phyloP scores from a whole-genome alignment of 116 monocot species.

The Phalaenopsis hybrid region DNA sequence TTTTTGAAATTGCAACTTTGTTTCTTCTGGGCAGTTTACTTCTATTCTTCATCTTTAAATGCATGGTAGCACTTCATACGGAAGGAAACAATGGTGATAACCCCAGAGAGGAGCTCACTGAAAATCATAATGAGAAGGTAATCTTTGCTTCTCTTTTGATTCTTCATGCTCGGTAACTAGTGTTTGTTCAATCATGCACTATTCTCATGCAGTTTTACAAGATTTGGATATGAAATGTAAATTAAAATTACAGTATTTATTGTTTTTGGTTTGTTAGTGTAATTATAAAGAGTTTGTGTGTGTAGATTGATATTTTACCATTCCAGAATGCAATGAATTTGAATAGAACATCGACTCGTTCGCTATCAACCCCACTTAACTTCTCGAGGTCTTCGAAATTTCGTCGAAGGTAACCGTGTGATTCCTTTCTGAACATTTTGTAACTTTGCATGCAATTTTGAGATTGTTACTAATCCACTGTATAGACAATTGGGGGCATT shows the following conservation, averaged over 20 bases:
- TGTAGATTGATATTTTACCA: conserved; percentile 5
- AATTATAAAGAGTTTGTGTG: too few relatives aligned
- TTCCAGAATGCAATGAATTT: background rate
- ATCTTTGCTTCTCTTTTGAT: background rate
- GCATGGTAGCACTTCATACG: conserved; percentile 52
- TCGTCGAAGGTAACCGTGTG: conserved; percentile 27
- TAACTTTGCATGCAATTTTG: too few relatives aligned
- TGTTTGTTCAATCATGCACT: too few relatives aligned
- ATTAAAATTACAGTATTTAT: background rate
- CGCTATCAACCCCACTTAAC: conserved; percentile 3
- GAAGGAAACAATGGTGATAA: conserved; percentile 9
- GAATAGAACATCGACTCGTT: background rate
- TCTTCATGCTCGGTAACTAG: too few relatives aligned
- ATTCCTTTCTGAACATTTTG: too few relatives aligned
- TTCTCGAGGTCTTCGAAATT: conserved; percentile 9
- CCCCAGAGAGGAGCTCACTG: conserved; percentile 16
- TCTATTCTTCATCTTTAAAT: conserved; percentile 66
- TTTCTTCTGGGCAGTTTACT: conserved; percentile 52
- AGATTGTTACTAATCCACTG: too few relatives aligned
- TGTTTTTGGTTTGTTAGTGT: too few relatives aligned
- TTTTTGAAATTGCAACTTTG: conserved; percentile 49
- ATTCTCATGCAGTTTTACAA: too few relatives aligned
- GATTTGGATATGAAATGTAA: too few relatives aligned
- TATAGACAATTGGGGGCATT: too few relatives aligned
- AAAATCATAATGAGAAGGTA: conserved; percentile 12